phyloP scores from a whole-genome alignment of 371 early-diverging fungal species.

The Mortierella sp. region DNA sequence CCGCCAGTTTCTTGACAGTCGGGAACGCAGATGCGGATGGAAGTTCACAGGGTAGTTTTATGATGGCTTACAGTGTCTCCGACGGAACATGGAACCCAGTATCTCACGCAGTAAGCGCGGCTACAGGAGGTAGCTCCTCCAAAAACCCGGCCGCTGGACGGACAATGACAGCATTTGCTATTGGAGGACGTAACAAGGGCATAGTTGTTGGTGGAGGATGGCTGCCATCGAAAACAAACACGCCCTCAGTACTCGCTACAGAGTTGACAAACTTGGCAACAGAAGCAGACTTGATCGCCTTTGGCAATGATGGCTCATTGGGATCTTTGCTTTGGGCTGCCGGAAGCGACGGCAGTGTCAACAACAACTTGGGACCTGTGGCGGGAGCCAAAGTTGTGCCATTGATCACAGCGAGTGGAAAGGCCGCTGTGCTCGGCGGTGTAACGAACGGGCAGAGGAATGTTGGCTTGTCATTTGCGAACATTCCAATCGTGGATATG shows the following conservation, averaged over 20 bases:
- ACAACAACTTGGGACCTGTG: constrained; percentile 22
- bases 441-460: constrained; percentile 4
- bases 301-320: constrained; percentile 7
- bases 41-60: constrained; percentile 10
- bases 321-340: constrained; percentile 9
- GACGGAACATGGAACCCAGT: constrained; percentile 38
- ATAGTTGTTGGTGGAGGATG: constrained; percentile 47
- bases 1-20: constrained; percentile 28
- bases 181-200: constrained; percentile 9
- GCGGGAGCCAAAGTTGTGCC: constrained; percentile 30
- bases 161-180: constrained; percentile 38
- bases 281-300: constrained; percentile 21
- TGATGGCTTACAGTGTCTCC: constrained; percentile 36
- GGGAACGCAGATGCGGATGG: constrained; percentile 33
- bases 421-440: constrained; percentile 42
- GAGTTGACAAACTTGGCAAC: constrained; percentile 19
- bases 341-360: constrained; percentile 15
- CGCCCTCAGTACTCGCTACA: constrained; percentile 17
- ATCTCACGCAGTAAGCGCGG: constrained; percentile 16
- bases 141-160: constrained; percentile 22
- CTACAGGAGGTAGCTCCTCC: neutral
- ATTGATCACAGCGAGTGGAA: constrained; percentile 9
- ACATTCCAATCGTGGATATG: constrained; percentile 32
- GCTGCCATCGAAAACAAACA: constrained; percentile 11
- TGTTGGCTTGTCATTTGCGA: constrained; percentile 24